phyloP scores from a whole-genome alignment of 1,284 basidiomycete species.

The Cutaneotrichosporon curvatum region DNA sequence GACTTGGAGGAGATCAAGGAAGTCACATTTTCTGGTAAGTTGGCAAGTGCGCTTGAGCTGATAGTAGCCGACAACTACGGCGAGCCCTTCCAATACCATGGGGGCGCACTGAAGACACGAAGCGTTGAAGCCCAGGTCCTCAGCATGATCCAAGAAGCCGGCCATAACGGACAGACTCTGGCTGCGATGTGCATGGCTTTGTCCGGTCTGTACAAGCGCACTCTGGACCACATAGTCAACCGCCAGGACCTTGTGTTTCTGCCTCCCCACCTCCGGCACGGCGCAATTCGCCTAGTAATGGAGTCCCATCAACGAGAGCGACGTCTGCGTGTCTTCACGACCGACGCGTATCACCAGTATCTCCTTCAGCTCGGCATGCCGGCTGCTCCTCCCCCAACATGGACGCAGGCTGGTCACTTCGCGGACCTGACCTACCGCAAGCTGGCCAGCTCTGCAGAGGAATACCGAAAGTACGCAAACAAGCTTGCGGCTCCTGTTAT shows the following conservation, averaged over 20 bases:
- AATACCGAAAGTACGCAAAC: slow-evolving; percentile 4
- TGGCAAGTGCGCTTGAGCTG: background rate
- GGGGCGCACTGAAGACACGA: slow-evolving; percentile 11
- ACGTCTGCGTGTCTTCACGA: slow-evolving; percentile 27
- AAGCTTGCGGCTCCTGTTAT: slow-evolving; percentile 1
- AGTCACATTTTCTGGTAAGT: slow-evolving; percentile 3
- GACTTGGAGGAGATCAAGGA: slow-evolving; percentile 3
- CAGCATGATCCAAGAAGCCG: slow-evolving; percentile 17
- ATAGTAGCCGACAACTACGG: slow-evolving; percentile 12
- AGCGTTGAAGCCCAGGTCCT: slow-evolving; percentile 28
- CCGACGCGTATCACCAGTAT: slow-evolving; percentile 21
- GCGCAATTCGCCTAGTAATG: slow-evolving; percentile 24
- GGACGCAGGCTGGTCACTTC: slow-evolving; percentile 22
- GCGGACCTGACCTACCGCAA: slow-evolving; percentile 17
- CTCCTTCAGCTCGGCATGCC: slow-evolving; percentile 20
- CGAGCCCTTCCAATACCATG: slow-evolving; percentile 9
- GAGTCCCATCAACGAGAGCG: slow-evolving; percentile 32
- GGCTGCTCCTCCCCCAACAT: slow-evolving; percentile 11
- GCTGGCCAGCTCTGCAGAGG: slow-evolving; percentile 3
- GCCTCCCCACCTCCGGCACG: slow-evolving; percentile 26
- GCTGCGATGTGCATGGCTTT: slow-evolving; percentile 19
- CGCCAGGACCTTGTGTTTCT: slow-evolving; percentile 23
- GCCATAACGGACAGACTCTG: slow-evolving; percentile 20
- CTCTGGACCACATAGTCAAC: slow-evolving; percentile 29
- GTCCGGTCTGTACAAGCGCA: slow-evolving; percentile 24